Evolutionary conservation across 148 eudicot species (phyloP).

Genomic region (Rhododendron mucronatum): DNA sequence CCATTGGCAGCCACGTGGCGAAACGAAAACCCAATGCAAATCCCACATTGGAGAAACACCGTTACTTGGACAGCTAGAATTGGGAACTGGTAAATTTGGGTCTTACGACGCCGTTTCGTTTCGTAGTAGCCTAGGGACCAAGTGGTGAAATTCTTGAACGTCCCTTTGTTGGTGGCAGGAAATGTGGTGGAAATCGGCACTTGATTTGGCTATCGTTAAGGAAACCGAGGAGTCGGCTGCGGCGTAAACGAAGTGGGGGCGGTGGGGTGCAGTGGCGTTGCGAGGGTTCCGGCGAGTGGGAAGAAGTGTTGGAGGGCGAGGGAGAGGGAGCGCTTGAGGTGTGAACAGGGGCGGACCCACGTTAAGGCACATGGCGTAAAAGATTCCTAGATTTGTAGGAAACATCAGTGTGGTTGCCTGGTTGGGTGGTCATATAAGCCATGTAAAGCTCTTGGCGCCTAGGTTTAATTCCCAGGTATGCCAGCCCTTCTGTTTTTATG

Average conservation of each 20-base stretch:
- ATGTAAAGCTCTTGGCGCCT: too few species aligned
- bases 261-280: not conserved
- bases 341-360: not conserved
- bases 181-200: conserved; percentile 24
- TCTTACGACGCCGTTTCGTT: not conserved
- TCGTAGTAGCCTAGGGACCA: conserved; percentile 30
- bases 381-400: too few species aligned
- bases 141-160: conserved; percentile 21
- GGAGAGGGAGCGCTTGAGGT: conserved; percentile 43
- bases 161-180: conserved; percentile 18
- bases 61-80: conserved; percentile 50
- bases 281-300: conserved; percentile 36
- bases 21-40: conserved; percentile 40
- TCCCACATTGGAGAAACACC: conserved; percentile 36
- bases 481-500: too few species aligned
- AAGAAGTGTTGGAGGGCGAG: conserved; percentile 36
- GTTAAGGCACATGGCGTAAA: too few species aligned
- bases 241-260: conserved; percentile 19
- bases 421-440: too few species aligned
- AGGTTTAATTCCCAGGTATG: too few species aligned
- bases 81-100: not conserved
- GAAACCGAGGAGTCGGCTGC: conserved; percentile 22
- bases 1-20: conserved; percentile 40
- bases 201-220: conserved; percentile 31
- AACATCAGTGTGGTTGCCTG: too few species aligned